phyloP scores from a whole-genome alignment of 345 rosid species.

The Brassica rapa region DNA sequence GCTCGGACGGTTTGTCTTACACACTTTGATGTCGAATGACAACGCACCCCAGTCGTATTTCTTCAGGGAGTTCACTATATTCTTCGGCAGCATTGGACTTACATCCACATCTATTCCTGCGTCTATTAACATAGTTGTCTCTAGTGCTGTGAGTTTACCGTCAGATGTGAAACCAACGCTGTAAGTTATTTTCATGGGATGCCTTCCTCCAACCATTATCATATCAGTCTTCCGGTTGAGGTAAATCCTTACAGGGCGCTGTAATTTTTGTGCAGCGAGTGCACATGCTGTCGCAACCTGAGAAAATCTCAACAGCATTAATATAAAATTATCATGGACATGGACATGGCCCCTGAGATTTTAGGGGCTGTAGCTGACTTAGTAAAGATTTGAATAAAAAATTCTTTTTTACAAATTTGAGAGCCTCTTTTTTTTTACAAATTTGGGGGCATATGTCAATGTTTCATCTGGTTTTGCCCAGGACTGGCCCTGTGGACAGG shows the following conservation, averaged over 20 bases:
- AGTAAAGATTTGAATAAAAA: too few relatives aligned
- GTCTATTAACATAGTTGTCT: slow-evolving; percentile 58
- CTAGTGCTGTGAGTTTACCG: slow-evolving; percentile 80
- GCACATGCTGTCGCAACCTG: slow-evolving; percentile 91
- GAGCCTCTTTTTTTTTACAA: too few relatives aligned
- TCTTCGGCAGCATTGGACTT: slow-evolving; percentile 61
- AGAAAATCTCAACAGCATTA: slow-evolving; percentile 9
- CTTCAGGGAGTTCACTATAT: slow-evolving; percentile 46
- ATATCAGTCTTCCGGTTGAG: slow-evolving; percentile 79
- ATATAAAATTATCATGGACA: not conserved
- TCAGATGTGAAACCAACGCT: slow-evolving; percentile 78
- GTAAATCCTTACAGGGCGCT: slow-evolving; percentile 68
- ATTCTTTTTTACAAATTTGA: too few relatives aligned
- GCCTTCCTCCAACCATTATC: slow-evolving; percentile 94
- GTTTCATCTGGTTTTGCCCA: too few relatives aligned
- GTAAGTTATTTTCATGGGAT: slow-evolving; percentile 87
- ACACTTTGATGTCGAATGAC: slow-evolving; percentile 73
- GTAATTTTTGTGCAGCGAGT: slow-evolving; percentile 68
- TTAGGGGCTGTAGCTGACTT: too few relatives aligned
- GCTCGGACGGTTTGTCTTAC: slow-evolving; percentile 75
- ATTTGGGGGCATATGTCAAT: too few relatives aligned
- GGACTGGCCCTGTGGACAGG: too few relatives aligned
- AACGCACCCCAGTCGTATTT: slow-evolving; percentile 91
- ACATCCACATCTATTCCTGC: slow-evolving; percentile 61
- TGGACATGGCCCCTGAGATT: not conserved